Base-by-base conservation (phyloP, 441 rosid species). In the Gossypium schwendimanii region DNA sequence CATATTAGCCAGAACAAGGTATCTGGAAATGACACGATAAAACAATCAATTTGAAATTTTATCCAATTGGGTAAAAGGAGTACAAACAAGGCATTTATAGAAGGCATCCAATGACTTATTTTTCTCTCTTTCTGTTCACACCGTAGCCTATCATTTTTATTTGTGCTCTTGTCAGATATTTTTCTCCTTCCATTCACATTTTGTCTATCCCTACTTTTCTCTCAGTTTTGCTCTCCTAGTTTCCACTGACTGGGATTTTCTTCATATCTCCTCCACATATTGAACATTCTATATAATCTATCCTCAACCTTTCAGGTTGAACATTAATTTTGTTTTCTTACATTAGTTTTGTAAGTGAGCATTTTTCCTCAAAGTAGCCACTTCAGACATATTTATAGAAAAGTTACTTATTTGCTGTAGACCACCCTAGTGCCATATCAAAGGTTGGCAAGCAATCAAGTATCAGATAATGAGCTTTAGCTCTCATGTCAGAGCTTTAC, bases 1-100 rank as follows among this genome's bases (percentile, higher is more conserved):
- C 99, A 96, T 96, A 78, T 93, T 91, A 24, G 97, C 99, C 76
- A 96, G 85, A 85, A 96, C 99, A 81, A 96, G 86, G 77, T 93
- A 96, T 76, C 99, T 96, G 79, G 15, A 15, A 54, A 14, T 14
- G 7, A 24, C 14, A 24, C 12, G 60, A 53, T 24, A 18, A 26
- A 9, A 66, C 15, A 9, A 67, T 26, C 9, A 67, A 26, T 67
- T 23, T 8, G 59, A 49, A 67, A 67, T 8, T 49, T 67, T n/a
- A 49, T 49, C 24, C 6, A 67, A 15, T n/a, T 66, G 14, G 15
- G 59, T n/a, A 21, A 26, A 26, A 67, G 1, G 70, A 67, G n/a
- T 8, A n/a, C 11, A 28, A 28, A 26, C 11, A 1, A 15, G 15
- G 24, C 12, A 15, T 28, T 67, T 9, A 24, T 26, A 26, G 1